phyloP scores from a whole-genome alignment of 352 stramenopile genomes.

The Globisporangium nunn region DNA sequence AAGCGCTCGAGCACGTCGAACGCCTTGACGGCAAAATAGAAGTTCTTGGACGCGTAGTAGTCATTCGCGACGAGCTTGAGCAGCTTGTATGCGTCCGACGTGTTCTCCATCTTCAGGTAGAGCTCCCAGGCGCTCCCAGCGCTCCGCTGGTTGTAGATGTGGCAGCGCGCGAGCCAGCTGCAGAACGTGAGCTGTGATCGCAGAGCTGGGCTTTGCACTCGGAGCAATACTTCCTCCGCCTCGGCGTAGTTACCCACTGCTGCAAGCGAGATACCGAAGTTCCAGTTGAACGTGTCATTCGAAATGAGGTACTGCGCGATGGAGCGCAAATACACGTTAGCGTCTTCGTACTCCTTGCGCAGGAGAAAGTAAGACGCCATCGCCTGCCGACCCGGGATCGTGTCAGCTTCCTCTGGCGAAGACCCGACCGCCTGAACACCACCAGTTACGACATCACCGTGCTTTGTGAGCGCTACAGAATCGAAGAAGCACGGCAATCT shows the following conservation, averaged over 20 bases:
- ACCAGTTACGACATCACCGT: not conserved
- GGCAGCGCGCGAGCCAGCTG: conserved; percentile 50
- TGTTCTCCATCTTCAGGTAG: conserved; percentile 52
- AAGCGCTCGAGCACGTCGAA: conserved; percentile 71
- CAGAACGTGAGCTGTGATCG: conserved; percentile 29
- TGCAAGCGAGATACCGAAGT: conserved; percentile 63
- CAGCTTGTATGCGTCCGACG: conserved; percentile 33
- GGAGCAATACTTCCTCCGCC: conserved; percentile 45
- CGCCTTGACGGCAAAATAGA: conserved; percentile 55
- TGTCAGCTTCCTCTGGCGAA: conserved; percentile 40
- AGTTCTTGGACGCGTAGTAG: conserved; percentile 53
- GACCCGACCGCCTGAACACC: conserved; percentile 32
- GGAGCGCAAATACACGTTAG: conserved; percentile 61
- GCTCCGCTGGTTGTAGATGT: conserved; percentile 31
- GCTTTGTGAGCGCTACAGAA: not conserved
- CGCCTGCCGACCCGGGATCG: conserved; percentile 57
- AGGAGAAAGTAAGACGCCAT: conserved; percentile 70
- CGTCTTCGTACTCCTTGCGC: conserved; percentile 56
- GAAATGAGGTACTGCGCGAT: conserved; percentile 45
- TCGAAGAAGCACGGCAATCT: not conserved
- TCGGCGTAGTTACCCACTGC: conserved; percentile 34
- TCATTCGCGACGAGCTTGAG: conserved; percentile 68
- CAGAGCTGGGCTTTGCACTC: conserved; percentile 30
- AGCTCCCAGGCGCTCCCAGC: conserved; percentile 47
- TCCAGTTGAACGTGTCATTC: conserved; percentile 75